A percentile compares a stretch with the other conserved stretches of the same genome.
phyloP scores from a whole-genome alignment of 306 rosid genomes.

The Corylus heterophylla region DNA sequence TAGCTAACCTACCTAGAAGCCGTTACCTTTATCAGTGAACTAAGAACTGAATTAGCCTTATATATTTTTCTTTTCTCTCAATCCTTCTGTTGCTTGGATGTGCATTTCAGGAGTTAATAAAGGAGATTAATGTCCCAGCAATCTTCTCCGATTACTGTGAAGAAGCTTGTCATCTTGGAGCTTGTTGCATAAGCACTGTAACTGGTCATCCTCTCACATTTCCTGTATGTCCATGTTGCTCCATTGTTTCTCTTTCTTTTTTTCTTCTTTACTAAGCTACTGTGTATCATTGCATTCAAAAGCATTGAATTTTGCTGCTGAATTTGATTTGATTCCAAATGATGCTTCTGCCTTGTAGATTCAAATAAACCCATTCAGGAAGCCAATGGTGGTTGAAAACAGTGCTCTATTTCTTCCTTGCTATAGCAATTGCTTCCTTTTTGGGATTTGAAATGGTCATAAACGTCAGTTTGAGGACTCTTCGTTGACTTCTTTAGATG shows the following conservation, averaged over 20 bases:
- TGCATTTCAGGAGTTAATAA: constrained; percentile 59
- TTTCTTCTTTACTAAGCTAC: not conserved
- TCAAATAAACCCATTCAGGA: constrained; percentile 90
- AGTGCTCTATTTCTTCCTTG: constrained; percentile 79
- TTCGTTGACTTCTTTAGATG: not conserved
- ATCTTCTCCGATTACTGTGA: constrained; percentile 85
- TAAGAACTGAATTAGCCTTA: not conserved
- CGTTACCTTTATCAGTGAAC: not conserved
- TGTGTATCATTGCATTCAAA: not conserved
- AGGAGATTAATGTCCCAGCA: constrained; percentile 56
- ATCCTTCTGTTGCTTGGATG: constrained; percentile 15
- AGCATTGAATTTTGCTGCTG: constrained; percentile 1
- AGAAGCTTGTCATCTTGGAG: constrained; percentile 96
- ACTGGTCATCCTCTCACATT: constrained; percentile 47
- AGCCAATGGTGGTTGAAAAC: constrained; percentile 74
- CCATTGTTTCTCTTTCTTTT: not conserved
- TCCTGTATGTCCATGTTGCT: constrained; percentile 51
- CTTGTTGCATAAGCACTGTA: constrained; percentile 58
- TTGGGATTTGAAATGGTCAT: constrained; percentile 53
- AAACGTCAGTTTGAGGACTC: not conserved
- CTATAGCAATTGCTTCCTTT: constrained; percentile 84
- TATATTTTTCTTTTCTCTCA: not conserved
- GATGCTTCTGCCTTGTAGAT: constrained; percentile 51
- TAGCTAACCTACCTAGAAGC: not conserved
- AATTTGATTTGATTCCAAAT: not conserved